Evolutionary conservation across 1,284 basidiomycete genomes (phyloP).

Genomic region (Singerocomus inundabilis): DNA sequence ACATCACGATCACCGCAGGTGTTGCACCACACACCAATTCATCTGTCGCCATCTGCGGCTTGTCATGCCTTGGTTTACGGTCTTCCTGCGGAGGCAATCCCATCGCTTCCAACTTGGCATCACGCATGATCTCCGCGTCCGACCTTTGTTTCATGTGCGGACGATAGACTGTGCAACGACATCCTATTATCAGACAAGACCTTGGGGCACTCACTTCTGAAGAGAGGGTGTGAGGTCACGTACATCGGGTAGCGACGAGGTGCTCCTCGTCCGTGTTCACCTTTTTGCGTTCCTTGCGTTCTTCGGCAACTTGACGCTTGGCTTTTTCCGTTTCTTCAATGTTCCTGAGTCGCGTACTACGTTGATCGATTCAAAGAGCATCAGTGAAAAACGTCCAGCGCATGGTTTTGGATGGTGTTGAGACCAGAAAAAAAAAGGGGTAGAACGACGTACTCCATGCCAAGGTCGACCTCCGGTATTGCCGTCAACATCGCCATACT

Average conservation of each 20-base stretch:
- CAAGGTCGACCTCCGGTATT: slow-evolving; percentile 95
- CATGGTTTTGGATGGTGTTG: not conserved
- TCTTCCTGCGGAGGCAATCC: slow-evolving; percentile 65
- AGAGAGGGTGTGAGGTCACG: too few species aligned
- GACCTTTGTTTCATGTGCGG: slow-evolving; percentile 77
- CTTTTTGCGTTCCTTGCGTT: slow-evolving; percentile 56
- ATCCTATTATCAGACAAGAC: not conserved
- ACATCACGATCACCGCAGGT: not conserved
- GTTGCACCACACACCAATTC: slow-evolving; percentile 59
- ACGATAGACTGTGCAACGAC: slow-evolving; percentile 64
- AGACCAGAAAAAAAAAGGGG: not conserved
- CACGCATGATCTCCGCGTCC: slow-evolving; percentile 82
- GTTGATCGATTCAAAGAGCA: not conserved
- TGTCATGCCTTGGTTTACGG: slow-evolving; percentile 50
- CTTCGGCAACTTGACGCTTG: slow-evolving; percentile 80
- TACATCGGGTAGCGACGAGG: slow-evolving; percentile 82
- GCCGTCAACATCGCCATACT: slow-evolving; percentile 93
- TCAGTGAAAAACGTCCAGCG: not conserved
- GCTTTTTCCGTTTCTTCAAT: slow-evolving; percentile 97
- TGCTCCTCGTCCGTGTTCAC: slow-evolving; percentile 70
- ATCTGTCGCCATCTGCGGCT: slow-evolving; percentile 84
- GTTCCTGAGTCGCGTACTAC: slow-evolving; percentile 84
- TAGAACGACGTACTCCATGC: slow-evolving; percentile 83
- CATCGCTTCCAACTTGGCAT: slow-evolving; percentile 82
- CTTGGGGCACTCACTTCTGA: too few species aligned